Conservation (phyloP, 768 basidiomycete genomes). For the Collybia nuda region DNA sequence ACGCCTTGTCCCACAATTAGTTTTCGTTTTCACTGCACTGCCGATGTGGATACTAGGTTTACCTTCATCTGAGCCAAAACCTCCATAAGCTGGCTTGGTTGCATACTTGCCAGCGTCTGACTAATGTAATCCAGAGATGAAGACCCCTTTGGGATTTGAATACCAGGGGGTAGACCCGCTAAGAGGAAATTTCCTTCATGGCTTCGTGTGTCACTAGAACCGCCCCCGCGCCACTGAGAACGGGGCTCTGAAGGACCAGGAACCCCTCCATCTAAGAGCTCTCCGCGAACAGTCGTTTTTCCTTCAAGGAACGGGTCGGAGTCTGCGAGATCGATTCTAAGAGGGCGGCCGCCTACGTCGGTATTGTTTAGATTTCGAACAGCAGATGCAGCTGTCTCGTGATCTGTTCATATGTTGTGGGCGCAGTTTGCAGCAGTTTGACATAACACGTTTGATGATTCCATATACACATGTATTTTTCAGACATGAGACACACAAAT, state of each 20-base stretch:
- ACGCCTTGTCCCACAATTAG: constrained; percentile 56
- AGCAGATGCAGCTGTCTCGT: constrained; percentile 93
- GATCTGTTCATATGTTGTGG: constrained; percentile 52
- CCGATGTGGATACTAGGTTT: constrained; percentile 20
- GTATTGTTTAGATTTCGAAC: constrained; percentile 94
- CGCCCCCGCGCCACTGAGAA: constrained; percentile 51
- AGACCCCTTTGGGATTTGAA: constrained; percentile 68
- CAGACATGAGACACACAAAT: background rate
- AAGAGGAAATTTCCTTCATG: constrained; percentile 58
- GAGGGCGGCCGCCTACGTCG: constrained; percentile 88
- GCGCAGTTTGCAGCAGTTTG: constrained; percentile 11
- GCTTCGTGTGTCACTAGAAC: constrained; percentile 29
- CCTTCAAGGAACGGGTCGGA: constrained; percentile 91
- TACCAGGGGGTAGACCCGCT: constrained; percentile 70
- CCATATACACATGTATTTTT: constrained; percentile 7
- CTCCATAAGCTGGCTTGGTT: constrained; percentile 84
- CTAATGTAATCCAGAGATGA: constrained; percentile 82
- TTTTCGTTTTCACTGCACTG: constrained; percentile 3
- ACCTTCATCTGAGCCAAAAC: constrained; percentile 99
- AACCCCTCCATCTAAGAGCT: constrained; percentile 68
- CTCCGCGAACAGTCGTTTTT: constrained; percentile 85
- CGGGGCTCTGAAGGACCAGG: constrained; percentile 55
- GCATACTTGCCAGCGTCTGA: constrained; percentile 80
- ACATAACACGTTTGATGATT: constrained; percentile 4
- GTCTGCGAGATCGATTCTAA: constrained; percentile 93